A percentile compares a stretch with the other conserved stretches of the same genome.
These are phyloP conservation scores for Rhodocollybia butyracea DNA, from an alignment of 768 basidiomycete genomes.

Conservation along the genomic window DNA sequence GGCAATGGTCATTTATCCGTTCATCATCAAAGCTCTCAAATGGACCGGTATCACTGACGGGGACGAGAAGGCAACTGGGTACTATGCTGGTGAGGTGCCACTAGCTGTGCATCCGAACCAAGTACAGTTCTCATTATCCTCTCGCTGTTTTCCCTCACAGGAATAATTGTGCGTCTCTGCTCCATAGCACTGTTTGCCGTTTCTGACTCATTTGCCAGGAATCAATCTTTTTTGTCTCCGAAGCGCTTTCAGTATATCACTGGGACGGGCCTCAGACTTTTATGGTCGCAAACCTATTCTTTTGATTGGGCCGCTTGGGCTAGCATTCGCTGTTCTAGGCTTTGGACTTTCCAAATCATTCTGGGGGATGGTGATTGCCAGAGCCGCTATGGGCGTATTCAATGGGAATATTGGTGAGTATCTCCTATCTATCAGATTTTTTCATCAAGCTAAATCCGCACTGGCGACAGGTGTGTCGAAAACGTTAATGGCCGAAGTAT, in stretches of 20 bases:
- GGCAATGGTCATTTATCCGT: conserved; percentile 21
- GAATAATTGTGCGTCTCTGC: no score
- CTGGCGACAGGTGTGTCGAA: conserved; percentile 22
- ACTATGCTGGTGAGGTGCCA: conserved; percentile 19
- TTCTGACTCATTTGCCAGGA: no score
- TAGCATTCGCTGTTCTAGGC: conserved; percentile 33
- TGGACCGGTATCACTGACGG: conserved; percentile 15
- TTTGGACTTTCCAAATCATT: conserved; percentile 42
- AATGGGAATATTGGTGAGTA: neutral
- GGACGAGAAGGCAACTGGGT: conserved; percentile 15
- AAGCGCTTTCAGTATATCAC: no score
- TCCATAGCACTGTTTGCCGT: no score
- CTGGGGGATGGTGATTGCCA: conserved; percentile 22
- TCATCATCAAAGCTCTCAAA: conserved; percentile 13
- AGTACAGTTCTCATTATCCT: neutral
- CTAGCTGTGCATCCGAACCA: neutral
- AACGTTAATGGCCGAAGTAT: conserved; percentile 30
- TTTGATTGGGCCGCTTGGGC: conserved; percentile 38
- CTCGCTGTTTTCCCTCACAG: no score
- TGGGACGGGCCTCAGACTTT: no score
- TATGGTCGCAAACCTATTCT: conserved; percentile 42
- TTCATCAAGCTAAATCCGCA: no score
- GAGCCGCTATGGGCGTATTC: neutral
- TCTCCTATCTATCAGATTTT: no score
- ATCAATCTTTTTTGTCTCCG: no score